Base-by-base conservation (phyloP, 2,329 filamentous ascomycete species). In the Fonsecaea pedrosoi region DNA sequence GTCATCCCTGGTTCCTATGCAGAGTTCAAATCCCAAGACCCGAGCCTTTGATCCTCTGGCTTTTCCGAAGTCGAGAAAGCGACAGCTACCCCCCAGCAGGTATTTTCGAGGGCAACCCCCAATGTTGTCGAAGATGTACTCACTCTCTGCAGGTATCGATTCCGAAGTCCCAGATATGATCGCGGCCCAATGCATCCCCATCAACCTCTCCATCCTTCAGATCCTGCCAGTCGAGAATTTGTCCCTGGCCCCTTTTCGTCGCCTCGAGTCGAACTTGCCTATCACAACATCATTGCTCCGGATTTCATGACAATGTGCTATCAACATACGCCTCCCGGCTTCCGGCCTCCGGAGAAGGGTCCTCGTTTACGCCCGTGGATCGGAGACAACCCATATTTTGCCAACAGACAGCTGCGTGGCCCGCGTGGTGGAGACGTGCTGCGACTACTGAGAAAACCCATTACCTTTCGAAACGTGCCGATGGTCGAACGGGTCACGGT, bases 151-250 rank as follows among this genome's bases (percentile, higher is more conserved):
- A 96, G 94, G 85, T 99, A 98, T 82, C 92, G 96, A 80, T 98
- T 91, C 80, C 92, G 94, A 71, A 90, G 94, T 59, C 95, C 95
- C 70, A 95, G 94, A 82, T 99, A 94, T 85, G 89, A 97, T 79
- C 92, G 94, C 75, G 95, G 95, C 64, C 94, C 94, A 70, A 85
- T 98, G 30, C 94, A 98, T 78, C 95, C 95, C 59, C 89, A 97
- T 75, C 92, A 97, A 82, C 91, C 92, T 66, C 94, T 92, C n/a
- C 86, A 89, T 45, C 86, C 89, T 60, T 95, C 94, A 69, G 92
- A 97, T 75, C 94, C 94, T 0, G 86, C 90, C 34, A 97, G 95
- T 66, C 90, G 95, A 76, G 85, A 92, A 76, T 99, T 95, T 78
- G 84, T 91, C 32, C 94, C 95, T 0, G 95, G 95, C 0, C 95